Percentiles rank a stretch among this genome's conserved stretches.
Evolutionary conservation across 768 basidiomycete genomes (phyloP).

Genomic region (Boletus rubroflammeus): DNA sequence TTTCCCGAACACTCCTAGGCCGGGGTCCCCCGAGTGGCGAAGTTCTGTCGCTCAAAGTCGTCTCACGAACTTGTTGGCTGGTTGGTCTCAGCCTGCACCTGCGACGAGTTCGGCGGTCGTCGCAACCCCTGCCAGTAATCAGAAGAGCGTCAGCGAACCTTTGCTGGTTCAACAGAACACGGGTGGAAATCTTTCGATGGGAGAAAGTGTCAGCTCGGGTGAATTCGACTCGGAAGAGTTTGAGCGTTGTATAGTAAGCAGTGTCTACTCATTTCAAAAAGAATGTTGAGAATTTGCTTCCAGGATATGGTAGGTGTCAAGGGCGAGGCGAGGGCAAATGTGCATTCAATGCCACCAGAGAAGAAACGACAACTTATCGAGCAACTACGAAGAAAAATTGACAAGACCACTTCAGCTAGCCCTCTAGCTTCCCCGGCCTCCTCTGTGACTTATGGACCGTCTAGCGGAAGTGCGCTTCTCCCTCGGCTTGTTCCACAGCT

Average conservation of each 20-base stretch:
- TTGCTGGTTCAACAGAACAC: slow-evolving; percentile 49
- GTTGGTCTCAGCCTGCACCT: slow-evolving; percentile 55
- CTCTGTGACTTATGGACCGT: slow-evolving; percentile 55
- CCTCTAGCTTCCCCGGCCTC: slow-evolving; percentile 31
- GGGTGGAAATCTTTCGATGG: slow-evolving; percentile 28
- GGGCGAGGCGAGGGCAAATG: slow-evolving; percentile 59
- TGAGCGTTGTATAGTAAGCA: slow-evolving; percentile 65
- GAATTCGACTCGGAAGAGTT: slow-evolving; percentile 49
- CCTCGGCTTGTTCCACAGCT: slow-evolving; percentile 70
- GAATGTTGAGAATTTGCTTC: slow-evolving; percentile 5
- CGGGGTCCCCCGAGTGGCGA: slow-evolving; percentile 45
- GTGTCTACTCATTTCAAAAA: not conserved
- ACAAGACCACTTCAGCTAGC: slow-evolving; percentile 31
- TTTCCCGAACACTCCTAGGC: slow-evolving; percentile 14
- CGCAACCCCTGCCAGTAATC: slow-evolving; percentile 34
- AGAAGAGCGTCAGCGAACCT: slow-evolving; percentile 73
- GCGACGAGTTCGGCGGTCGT: slow-evolving; percentile 31
- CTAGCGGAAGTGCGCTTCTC: slow-evolving; percentile 51
- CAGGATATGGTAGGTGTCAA: slow-evolving; percentile 75
- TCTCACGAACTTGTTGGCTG: slow-evolving; percentile 62
- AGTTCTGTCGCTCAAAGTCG: slow-evolving; percentile 54
- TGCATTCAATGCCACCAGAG: slow-evolving; percentile 57
- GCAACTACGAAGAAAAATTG: slow-evolving; percentile 42
- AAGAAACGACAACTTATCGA: slow-evolving; percentile 66
- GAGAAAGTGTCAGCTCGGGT: slow-evolving; percentile 25